These are phyloP conservation scores for Parietichytrium sp. DNA, from an alignment of 108 stramenopile genomes.

Conservation along the genomic window DNA sequence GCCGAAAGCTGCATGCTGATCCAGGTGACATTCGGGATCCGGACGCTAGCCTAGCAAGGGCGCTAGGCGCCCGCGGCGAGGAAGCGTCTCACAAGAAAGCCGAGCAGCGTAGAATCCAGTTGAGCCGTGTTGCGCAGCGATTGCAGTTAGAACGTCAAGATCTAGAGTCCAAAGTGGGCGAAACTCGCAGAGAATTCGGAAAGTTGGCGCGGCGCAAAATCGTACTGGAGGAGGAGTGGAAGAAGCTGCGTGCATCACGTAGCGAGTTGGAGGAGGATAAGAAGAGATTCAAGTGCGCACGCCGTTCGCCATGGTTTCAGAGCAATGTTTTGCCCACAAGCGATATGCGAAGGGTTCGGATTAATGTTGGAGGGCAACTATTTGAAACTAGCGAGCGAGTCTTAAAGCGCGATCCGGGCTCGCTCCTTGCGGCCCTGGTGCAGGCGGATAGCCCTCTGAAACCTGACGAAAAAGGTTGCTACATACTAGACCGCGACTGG, in stretches of 20 bases:
- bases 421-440: slow-evolving; percentile 33
- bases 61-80: no score
- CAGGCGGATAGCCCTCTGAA: slow-evolving; percentile 35
- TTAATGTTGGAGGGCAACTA: slow-evolving; percentile 45
- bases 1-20: no score
- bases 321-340: slow-evolving; percentile 18
- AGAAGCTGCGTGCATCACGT: neutral
- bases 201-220: slow-evolving; percentile 27
- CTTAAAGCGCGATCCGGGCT: slow-evolving; percentile 25
- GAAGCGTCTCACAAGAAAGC: no score
- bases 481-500: slow-evolving; percentile 23
- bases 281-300: neutral
- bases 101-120: no score
- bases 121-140: neutral
- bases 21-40: no score
- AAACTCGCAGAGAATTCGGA: slow-evolving; percentile 10
- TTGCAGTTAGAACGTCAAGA: slow-evolving; percentile 3
- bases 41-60: no score
- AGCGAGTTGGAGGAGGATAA: neutral
- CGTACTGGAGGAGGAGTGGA: slow-evolving; percentile 34
- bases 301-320: slow-evolving; percentile 17
- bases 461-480: neutral
- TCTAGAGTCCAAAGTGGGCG: neutral
- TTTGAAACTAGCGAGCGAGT: slow-evolving; percentile 34
- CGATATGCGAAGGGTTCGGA: slow-evolving; percentile 20